phyloP scores from a whole-genome alignment of 345 rosid genomes.

The Isatis tinctoria region DNA sequence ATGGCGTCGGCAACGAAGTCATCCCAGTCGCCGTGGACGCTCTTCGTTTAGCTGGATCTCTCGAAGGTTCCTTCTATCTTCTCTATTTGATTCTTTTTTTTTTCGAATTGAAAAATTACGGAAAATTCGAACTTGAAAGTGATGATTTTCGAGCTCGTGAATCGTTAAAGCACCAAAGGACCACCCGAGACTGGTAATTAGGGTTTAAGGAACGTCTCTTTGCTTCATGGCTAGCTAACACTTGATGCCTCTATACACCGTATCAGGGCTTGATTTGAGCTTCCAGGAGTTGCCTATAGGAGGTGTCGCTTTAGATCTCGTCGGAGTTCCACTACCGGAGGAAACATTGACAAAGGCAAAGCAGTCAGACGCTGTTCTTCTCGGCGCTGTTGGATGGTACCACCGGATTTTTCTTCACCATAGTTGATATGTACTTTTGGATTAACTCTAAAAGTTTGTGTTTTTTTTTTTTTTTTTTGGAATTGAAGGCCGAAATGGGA shows the following conservation, averaged over 20 bases:
- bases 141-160: too few relatives aligned
- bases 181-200: too few relatives aligned
- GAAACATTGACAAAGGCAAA: conserved; percentile 23
- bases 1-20: conserved; percentile 24
- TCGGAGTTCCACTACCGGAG: conserved; percentile 12
- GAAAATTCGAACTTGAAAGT: too few relatives aligned
- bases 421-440: not conserved
- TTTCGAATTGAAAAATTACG: too few relatives aligned
- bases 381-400: conserved; percentile 29
- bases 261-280: conserved; percentile 2
- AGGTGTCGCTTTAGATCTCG: conserved; percentile 22
- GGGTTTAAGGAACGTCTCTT: too few relatives aligned
- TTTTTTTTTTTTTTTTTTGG: not conserved
- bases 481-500: conserved; percentile 18
- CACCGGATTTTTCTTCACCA: not conserved
- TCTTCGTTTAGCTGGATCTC: conserved; percentile 14
- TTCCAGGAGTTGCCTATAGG: conserved; percentile 18
- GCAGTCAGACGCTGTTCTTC: conserved; percentile 23
- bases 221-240: too few relatives aligned
- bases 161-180: too few relatives aligned
- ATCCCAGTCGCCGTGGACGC: conserved; percentile 16
- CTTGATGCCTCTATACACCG: not conserved
- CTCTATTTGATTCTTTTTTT: not conserved
- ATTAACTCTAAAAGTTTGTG: not conserved
- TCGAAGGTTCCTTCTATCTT: conserved; percentile 8